These are phyloP conservation scores for Stachybotrys chartarum DNA, from an alignment of 2,329 filamentous ascomycete species.

Conservation along the genomic window DNA sequence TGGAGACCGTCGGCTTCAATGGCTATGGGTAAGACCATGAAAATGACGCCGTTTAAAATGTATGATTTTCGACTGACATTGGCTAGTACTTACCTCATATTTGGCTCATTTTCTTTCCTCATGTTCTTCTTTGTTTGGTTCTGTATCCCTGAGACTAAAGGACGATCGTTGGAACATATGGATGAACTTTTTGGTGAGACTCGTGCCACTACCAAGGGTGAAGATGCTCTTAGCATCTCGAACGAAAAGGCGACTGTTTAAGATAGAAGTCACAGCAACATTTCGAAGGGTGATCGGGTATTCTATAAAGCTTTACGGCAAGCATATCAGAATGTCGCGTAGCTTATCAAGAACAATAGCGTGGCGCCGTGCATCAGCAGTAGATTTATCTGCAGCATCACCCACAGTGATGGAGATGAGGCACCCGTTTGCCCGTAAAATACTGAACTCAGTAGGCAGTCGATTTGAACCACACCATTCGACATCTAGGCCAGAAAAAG, in stretches of 20 bases:
- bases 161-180: constrained; percentile 26
- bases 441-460: constrained; percentile 51
- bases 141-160: constrained; percentile 57
- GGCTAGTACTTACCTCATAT: constrained; percentile 25
- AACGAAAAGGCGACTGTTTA: constrained; percentile 5
- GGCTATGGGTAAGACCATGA: neutral
- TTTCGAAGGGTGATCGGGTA: too few relatives aligned
- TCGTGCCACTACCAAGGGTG: neutral
- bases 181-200: constrained; percentile 5
- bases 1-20: neutral
- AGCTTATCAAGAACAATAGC: constrained; percentile 22
- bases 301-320: constrained; percentile 6
- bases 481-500: constrained; percentile 45
- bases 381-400: constrained; percentile 52
- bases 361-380: constrained; percentile 25
- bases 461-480: constrained; percentile 45
- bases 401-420: constrained; percentile 58
- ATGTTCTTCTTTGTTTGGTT: constrained; percentile 34
- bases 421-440: constrained; percentile 46
- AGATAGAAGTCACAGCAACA: neutral
- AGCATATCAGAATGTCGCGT: constrained; percentile 20
- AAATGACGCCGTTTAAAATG: neutral
- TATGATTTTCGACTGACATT: neutral
- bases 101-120: constrained; percentile 42
- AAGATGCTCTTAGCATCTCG: constrained; percentile 4